A percentile compares a stretch with the other conserved stretches of the same genome.
Conservation (phyloP, 2,329 filamentous ascomycete species). For the Gremmenia infestans region DNA sequence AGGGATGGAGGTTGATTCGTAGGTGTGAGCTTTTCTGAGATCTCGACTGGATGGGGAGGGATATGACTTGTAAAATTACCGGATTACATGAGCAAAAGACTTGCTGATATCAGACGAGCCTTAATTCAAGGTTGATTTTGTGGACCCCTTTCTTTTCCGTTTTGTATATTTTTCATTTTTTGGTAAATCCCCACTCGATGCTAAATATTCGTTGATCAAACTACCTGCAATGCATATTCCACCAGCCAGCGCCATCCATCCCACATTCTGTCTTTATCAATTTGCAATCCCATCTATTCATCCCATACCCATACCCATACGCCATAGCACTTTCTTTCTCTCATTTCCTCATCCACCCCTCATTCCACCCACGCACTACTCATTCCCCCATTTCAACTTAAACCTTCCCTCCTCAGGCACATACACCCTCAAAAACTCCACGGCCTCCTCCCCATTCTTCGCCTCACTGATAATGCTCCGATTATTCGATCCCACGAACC, state of each 20-base stretch:
- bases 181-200: no score
- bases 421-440: constrained; percentile 68
- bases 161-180: neutral
- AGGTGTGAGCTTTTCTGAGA: neutral
- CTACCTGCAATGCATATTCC: neutral
- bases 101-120: constrained; percentile 2
- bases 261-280: neutral
- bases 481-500: constrained; percentile 71
- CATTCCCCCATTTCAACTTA: constrained; percentile 71
- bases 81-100: constrained; percentile 10
- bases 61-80: constrained; percentile 15
- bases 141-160: neutral
- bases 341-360: no score
- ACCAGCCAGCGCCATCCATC: neutral
- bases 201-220: no score
- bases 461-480: constrained; percentile 75
- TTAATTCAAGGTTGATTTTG: neutral
- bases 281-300: neutral
- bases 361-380: neutral
- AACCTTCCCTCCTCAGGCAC: constrained; percentile 69
- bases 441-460: constrained; percentile 64
- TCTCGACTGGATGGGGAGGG: neutral
- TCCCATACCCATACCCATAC: no score
- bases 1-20: constrained; percentile 43
- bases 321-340: no score